A percentile compares a stretch with the other conserved stretches of the same genome.
Evolutionary conservation across 192 early-diverging fungal species (phyloP).

Genomic region (Coemansia sp.): DNA sequence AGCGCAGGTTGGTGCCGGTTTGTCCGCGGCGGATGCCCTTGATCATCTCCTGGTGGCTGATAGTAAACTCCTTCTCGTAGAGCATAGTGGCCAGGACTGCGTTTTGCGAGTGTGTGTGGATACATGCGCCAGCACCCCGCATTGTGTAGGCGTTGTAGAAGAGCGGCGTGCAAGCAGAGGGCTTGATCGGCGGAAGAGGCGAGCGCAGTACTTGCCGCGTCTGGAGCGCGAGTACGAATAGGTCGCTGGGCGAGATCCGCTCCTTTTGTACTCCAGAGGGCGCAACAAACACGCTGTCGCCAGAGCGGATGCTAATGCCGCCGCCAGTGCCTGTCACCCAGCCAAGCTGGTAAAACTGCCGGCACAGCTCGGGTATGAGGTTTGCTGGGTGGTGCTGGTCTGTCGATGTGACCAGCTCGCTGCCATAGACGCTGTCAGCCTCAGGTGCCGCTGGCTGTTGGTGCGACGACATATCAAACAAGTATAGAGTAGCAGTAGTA

Average conservation of each 20-base stretch:
- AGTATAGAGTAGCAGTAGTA: neutral
- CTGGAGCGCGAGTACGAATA: constrained; percentile 78
- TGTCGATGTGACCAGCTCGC: constrained; percentile 57
- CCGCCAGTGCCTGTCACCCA: constrained; percentile 98
- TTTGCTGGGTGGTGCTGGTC: constrained; percentile 75
- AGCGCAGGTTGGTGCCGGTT: constrained; percentile 65
- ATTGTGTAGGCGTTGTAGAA: constrained; percentile 93
- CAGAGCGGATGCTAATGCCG: constrained; percentile 79
- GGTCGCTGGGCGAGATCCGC: constrained; percentile 78
- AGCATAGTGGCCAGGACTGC: constrained; percentile 94
- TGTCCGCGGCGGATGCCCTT: constrained; percentile 90
- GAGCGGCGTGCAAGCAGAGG: constrained; percentile 92
- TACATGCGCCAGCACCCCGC: constrained; percentile 85
- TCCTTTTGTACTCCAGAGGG: constrained; percentile 97
- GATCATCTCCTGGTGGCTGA: constrained; percentile 99
- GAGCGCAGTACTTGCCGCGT: constrained; percentile 66
- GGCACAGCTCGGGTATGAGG: constrained; percentile 93
- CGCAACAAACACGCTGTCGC: constrained; percentile 83
- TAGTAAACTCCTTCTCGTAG: constrained; percentile 76
- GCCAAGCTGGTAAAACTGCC: constrained; percentile 84
- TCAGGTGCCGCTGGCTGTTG: neutral
- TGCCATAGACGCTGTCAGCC: constrained; percentile 3
- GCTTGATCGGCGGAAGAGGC: constrained; percentile 70
- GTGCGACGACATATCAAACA: neutral
- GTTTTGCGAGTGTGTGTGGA: constrained; percentile 96